These are phyloP conservation scores for Eucalyptus melliodora DNA, from an alignment of 345 rosid species.

Conservation along the genomic window DNA sequence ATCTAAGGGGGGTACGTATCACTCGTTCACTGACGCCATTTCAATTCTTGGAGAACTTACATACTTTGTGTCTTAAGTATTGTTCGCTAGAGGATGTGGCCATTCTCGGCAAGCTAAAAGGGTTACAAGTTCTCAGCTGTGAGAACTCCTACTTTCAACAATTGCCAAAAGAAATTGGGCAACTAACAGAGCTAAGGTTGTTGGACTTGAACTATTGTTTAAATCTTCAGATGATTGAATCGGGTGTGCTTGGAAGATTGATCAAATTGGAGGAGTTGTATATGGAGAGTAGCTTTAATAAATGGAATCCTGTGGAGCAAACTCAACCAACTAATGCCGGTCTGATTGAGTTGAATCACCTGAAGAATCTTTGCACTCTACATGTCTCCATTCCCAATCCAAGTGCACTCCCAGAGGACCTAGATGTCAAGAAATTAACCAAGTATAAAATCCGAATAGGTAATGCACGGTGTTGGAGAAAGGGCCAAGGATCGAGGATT, in stretches of 20 bases:
- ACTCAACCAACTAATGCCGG: background rate
- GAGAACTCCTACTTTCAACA: rapidly evolving
- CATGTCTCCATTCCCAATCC: rapidly evolving
- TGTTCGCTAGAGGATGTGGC: background rate
- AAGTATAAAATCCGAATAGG: background rate
- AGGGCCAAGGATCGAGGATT: rapidly evolving
- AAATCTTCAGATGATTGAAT: rapidly evolving
- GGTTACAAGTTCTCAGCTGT: background rate
- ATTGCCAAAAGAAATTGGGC: background rate
- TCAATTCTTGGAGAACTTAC: background rate
- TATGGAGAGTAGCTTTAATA: rapidly evolving
- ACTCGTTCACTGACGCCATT: rapidly evolving
- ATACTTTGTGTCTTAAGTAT: rapidly evolving
- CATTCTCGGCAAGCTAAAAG: background rate
- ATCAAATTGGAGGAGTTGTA: background rate
- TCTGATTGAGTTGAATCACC: background rate
- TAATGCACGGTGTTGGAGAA: rapidly evolving
- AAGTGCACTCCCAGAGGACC: rapidly evolving
- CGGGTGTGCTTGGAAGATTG: background rate
- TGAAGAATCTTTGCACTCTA: background rate
- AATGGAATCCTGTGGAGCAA: background rate
- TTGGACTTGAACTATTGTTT: rapidly evolving
- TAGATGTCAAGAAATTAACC: background rate
- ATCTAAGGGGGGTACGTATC: rapidly evolving
- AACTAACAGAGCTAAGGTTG: rapidly evolving